Conservation (phyloP, 768 basidiomycete genomes). For the Butyriboletus loyo region DNA sequence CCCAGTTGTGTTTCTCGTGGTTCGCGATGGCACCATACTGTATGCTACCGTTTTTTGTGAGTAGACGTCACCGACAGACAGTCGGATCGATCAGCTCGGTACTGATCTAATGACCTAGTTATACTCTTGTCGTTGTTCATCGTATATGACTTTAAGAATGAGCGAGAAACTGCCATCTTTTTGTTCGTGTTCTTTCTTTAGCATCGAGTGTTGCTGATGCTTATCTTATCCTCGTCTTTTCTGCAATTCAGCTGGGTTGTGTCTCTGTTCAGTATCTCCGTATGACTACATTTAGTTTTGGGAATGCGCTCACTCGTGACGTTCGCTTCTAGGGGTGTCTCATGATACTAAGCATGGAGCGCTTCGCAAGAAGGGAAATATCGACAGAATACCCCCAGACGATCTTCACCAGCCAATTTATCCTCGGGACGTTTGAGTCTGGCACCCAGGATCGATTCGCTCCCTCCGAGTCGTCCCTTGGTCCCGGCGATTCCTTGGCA, state of each 20-base stretch:
- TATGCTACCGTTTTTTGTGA: constrained; percentile 8
- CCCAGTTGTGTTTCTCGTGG: constrained; percentile 18
- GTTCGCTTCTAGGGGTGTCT: constrained; percentile 19
- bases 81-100: neutral
- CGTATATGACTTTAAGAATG: neutral
- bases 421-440: neutral
- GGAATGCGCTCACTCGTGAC: neutral
- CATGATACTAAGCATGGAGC: constrained; percentile 20
- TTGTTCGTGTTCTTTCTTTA: constrained; percentile 7
- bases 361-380: constrained; percentile 6
- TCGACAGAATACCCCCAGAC: neutral
- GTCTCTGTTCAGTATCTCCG: constrained; percentile 5
- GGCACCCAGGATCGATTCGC: neutral
- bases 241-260: constrained; percentile 12
- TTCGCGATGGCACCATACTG: constrained; percentile 13
- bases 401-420: constrained; percentile 13
- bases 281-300: neutral
- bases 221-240: neutral
- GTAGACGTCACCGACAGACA: neutral
- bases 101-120: constrained; percentile 2
- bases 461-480: neutral
- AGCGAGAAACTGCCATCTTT: neutral
- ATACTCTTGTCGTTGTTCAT: neutral
- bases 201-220: neutral
- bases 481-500: neutral